These are phyloP conservation scores for Carallia pectinifolia DNA, from an alignment of 345 rosid species.

Conservation along the genomic window DNA sequence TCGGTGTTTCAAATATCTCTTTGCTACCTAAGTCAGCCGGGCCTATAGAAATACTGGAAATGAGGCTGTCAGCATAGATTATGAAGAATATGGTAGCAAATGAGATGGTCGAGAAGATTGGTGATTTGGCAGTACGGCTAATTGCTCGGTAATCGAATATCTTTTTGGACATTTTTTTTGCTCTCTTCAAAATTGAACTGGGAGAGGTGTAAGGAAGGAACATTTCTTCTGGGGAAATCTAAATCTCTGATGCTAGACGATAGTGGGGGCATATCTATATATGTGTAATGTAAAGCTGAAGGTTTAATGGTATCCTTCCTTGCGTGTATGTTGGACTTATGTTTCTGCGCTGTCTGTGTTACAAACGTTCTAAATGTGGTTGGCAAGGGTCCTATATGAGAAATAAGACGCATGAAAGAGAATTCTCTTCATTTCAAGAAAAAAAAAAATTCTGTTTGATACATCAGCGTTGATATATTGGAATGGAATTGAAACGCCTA, in stretches of 20 bases:
- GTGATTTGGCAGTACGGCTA: conserved; percentile 1
- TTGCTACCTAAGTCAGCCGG: not conserved
- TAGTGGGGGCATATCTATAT: too few relatives aligned
- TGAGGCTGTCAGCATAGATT: not conserved
- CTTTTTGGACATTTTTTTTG: conserved; percentile 1
- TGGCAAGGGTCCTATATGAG: too few relatives aligned
- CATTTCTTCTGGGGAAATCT: too few relatives aligned
- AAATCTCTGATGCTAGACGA: too few relatives aligned
- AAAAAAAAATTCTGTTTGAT: not conserved
- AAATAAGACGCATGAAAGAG: too few relatives aligned
- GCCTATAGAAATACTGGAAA: not conserved
- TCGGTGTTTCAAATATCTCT: not conserved
- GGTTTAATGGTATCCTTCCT: too few relatives aligned
- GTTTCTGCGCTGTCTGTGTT: too few relatives aligned
- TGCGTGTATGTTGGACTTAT: too few relatives aligned
- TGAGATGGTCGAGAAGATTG: conserved; percentile 2
- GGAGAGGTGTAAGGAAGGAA: too few relatives aligned
- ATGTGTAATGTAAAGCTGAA: too few relatives aligned
- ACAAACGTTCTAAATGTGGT: too few relatives aligned
- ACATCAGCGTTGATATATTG: not conserved
- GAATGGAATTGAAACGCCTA: not conserved
- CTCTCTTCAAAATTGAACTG: not conserved
- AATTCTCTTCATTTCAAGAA: too few relatives aligned
- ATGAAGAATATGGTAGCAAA: conserved; percentile 2
- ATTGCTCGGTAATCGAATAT: not conserved